Percentiles rank a stretch among this genome's conserved stretches.
Conservation (phyloP, 148 eudicot genomes). For the Arbutus unedo region DNA sequence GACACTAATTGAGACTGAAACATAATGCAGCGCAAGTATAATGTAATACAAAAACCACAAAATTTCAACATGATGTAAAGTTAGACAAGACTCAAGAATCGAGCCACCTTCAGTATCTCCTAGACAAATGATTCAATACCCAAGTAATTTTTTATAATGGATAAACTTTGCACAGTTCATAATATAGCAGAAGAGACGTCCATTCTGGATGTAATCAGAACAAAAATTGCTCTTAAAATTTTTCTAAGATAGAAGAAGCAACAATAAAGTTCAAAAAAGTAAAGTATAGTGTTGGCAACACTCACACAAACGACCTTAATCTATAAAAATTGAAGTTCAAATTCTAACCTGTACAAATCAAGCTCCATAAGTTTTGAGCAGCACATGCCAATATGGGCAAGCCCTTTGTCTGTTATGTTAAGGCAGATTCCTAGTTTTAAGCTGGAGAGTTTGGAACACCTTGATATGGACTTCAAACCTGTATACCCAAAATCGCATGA, state of each 20-base stretch:
- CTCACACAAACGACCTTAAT: background rate
- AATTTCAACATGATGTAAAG: too few relatives aligned
- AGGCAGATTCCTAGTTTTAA: slow-evolving; percentile 84
- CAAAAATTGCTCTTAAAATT: background rate
- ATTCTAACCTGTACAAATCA: slow-evolving; percentile 77
- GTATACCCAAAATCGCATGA: slow-evolving; percentile 18
- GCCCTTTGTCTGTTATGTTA: slow-evolving; percentile 73
- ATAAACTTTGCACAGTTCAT: background rate
- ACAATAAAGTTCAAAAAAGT: background rate
- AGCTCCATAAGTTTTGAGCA: slow-evolving; percentile 82
- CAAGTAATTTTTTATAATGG: background rate
- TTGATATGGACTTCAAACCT: slow-evolving; percentile 85
- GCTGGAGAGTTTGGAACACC: slow-evolving; percentile 55
- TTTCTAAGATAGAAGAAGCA: background rate
- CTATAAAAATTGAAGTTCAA: background rate
- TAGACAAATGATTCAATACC: background rate
- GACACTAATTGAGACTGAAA: background rate
- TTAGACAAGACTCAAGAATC: too few relatives aligned
- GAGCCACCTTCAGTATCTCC: too few relatives aligned
- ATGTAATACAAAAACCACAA: too few relatives aligned
- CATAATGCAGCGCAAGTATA: background rate
- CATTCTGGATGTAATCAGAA: background rate
- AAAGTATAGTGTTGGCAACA: background rate
- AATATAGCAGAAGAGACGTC: background rate
- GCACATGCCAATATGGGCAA: slow-evolving; percentile 52